phyloP scores from a whole-genome alignment of 2,329 filamentous ascomycete genomes.

The Fusarium paranaense region DNA sequence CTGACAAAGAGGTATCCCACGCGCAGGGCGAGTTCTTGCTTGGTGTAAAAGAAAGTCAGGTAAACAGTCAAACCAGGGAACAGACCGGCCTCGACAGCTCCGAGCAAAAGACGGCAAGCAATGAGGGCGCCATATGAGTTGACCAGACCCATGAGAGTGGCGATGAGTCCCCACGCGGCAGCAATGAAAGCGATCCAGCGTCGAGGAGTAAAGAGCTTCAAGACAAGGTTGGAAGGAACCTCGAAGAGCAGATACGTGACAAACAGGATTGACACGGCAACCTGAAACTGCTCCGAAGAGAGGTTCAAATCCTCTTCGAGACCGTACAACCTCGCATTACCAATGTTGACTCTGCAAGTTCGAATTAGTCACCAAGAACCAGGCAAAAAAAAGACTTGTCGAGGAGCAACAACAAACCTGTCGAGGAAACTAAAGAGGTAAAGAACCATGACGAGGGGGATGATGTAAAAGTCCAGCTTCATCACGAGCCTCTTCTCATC shows the following conservation, averaged over 20 bases:
- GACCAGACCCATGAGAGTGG: conserved; percentile 76
- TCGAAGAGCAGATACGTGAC: conserved; percentile 73
- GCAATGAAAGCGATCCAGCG: conserved; percentile 75
- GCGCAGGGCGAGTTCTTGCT: conserved; percentile 76
- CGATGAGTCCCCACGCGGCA: conserved; percentile 73
- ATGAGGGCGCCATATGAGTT: conserved; percentile 73
- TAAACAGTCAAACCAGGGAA: conserved; percentile 78
- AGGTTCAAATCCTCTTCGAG: conserved; percentile 73
- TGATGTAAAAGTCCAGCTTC: conserved; percentile 73
- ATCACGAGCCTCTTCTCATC: conserved; percentile 69
- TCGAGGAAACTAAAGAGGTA: conserved; percentile 84
- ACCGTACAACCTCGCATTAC: conserved; percentile 75
- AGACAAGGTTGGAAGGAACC: conserved; percentile 72
- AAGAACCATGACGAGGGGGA: conserved; percentile 75
- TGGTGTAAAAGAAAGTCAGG: conserved; percentile 81
- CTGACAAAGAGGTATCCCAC: conserved; percentile 80
- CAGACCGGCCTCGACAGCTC: conserved; percentile 75
- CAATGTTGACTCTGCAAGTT: conserved; percentile 72
- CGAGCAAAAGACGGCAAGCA: conserved; percentile 76
- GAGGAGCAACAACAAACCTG: conserved; percentile 59
- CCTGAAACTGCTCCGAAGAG: conserved; percentile 74
- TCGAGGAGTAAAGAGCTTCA: conserved; percentile 72
- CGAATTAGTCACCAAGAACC: conserved; percentile 19
- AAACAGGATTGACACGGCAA: conserved; percentile 74
- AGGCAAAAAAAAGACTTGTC: not conserved